Conservation (phyloP, 179 eudicot species). For the Silene coronaria region DNA sequence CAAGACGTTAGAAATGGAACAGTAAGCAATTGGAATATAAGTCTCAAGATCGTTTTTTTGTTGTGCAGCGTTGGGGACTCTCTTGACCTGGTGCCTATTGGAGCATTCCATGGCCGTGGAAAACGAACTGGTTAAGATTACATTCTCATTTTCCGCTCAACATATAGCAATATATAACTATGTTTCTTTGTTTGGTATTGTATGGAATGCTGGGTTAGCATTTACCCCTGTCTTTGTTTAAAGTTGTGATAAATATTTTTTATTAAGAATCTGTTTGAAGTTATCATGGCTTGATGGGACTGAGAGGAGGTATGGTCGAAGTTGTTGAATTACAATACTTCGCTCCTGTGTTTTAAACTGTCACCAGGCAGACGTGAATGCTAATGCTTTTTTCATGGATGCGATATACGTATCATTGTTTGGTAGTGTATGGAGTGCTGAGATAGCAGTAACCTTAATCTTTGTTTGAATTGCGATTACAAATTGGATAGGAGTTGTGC, state of each 20-base stretch:
- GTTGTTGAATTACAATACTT: background rate
- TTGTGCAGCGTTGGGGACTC: constrained; percentile 78
- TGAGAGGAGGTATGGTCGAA: background rate
- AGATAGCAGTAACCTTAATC: too few relatives aligned
- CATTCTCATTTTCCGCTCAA: background rate
- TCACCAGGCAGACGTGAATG: too few relatives aligned
- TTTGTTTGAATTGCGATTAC: too few relatives aligned
- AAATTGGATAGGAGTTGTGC: too few relatives aligned
- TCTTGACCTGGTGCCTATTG: constrained; percentile 87
- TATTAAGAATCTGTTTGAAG: background rate
- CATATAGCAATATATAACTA: background rate
- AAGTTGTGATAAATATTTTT: background rate
- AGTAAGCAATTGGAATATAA: background rate
- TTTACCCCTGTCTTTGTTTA: background rate
- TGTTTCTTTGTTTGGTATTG: background rate
- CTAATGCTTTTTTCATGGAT: too few relatives aligned
- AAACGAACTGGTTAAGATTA: constrained; percentile 65
- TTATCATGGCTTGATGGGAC: background rate
- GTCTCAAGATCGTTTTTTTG: background rate
- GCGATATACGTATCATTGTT: too few relatives aligned
- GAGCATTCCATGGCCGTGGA: constrained; percentile 88
- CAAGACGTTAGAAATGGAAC: background rate
- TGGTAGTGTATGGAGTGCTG: too few relatives aligned
- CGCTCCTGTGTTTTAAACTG: background rate
- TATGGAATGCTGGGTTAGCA: background rate